These are phyloP conservation scores for Inosperma sp. DNA, from an alignment of 768 basidiomycete genomes.

Conservation along the genomic window DNA sequence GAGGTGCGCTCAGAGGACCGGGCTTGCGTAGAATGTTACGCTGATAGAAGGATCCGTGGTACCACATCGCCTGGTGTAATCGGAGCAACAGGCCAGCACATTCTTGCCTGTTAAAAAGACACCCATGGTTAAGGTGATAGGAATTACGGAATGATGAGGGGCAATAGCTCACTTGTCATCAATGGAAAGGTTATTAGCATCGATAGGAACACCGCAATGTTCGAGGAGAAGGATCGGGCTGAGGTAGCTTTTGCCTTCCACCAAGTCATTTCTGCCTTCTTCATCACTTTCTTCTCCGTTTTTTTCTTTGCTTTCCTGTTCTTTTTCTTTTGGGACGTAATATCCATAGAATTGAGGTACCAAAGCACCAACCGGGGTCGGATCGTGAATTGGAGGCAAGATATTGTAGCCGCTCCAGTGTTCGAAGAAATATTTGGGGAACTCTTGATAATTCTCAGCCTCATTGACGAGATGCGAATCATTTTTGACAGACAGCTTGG, in stretches of 20 bases:
- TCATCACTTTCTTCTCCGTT: neutral
- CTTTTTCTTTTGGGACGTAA: constrained; percentile 33
- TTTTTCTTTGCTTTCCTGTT: too few relatives aligned
- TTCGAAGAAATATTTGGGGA: constrained; percentile 44
- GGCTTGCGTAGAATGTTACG: constrained; percentile 38
- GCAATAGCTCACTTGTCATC: constrained; percentile 38
- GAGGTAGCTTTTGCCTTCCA: constrained; percentile 18
- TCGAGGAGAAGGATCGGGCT: constrained; percentile 44
- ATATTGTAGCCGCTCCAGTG: constrained; percentile 49
- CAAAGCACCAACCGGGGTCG: constrained; percentile 45
- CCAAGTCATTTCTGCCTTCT: neutral
- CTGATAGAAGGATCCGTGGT: constrained; percentile 33
- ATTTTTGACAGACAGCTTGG: constrained; percentile 39
- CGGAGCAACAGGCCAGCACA: constrained; percentile 36
- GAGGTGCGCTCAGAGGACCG: constrained; percentile 28
- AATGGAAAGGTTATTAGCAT: constrained; percentile 19
- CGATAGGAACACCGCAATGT: constrained; percentile 35
- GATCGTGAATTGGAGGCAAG: constrained; percentile 36
- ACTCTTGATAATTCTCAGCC: constrained; percentile 40
- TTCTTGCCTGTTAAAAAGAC: constrained; percentile 29
- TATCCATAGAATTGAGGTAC: constrained; percentile 65
- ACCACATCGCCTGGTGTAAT: constrained; percentile 34
- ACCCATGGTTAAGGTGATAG: neutral
- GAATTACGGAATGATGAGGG: neutral
- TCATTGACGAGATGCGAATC: constrained; percentile 39